These are phyloP conservation scores for Geosmithia flava DNA, from an alignment of 2,329 filamentous ascomycete species.

Conservation along the genomic window DNA sequence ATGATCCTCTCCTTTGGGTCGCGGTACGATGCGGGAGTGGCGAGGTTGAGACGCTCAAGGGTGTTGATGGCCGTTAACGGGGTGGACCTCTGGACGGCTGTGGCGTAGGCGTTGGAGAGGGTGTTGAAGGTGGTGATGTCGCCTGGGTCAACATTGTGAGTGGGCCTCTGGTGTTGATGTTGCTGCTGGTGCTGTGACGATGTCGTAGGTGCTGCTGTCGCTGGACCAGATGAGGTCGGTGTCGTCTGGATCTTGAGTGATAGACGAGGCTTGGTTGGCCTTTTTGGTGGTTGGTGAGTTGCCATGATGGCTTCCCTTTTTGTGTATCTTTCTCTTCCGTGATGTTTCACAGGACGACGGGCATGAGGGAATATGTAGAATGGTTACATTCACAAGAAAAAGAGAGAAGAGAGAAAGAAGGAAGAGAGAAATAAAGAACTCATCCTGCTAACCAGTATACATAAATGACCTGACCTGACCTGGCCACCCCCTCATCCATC, in stretches of 20 bases:
- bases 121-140: constrained; percentile 55
- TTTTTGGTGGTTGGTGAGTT: constrained; percentile 26
- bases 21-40: constrained; percentile 16
- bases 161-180: background rate
- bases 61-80: constrained; percentile 38
- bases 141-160: constrained; percentile 32
- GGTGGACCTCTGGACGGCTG: constrained; percentile 47
- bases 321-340: too few species aligned
- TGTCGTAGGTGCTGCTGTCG: constrained; percentile 10
- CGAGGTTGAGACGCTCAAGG: constrained; percentile 15
- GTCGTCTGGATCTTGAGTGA: constrained; percentile 42
- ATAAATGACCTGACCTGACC: too few species aligned
- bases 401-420: too few species aligned
- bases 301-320: constrained; percentile 16
- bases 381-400: too few species aligned
- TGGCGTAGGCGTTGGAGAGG: constrained; percentile 51
- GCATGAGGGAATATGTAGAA: too few species aligned
- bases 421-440: too few species aligned
- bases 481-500: too few species aligned
- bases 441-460: too few species aligned
- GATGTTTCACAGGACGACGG: too few species aligned
- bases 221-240: background rate
- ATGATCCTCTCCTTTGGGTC: constrained; percentile 19
- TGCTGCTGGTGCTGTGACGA: constrained; percentile 14
- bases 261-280: constrained; percentile 31